A percentile compares a stretch with the other conserved stretches of the same genome.
These are phyloP conservation scores for Pisolithus thermaeus DNA, from an alignment of 1,284 basidiomycete genomes.

Conservation along the genomic window DNA sequence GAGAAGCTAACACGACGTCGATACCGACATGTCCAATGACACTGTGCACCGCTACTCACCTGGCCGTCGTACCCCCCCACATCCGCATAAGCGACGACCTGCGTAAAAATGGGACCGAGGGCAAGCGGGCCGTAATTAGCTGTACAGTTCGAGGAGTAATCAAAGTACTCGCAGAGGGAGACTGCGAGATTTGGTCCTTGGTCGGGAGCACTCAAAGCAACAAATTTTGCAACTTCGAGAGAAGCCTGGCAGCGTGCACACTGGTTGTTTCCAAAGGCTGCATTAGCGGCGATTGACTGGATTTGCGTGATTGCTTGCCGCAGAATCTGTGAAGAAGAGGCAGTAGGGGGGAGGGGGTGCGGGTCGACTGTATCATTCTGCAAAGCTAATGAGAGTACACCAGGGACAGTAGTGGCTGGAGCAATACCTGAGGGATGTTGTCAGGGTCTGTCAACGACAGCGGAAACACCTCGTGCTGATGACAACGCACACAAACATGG, in stretches of 20 bases:
- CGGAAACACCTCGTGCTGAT: slow-evolving; percentile 52
- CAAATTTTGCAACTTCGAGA: slow-evolving; percentile 61
- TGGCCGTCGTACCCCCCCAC: slow-evolving; percentile 66
- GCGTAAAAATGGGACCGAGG: slow-evolving; percentile 58
- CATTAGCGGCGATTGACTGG: slow-evolving; percentile 44
- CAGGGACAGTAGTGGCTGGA: neutral
- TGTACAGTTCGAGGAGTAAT: slow-evolving; percentile 49
- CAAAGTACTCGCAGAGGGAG: slow-evolving; percentile 56
- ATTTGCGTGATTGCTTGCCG: slow-evolving; percentile 50
- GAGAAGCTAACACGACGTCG: slow-evolving; percentile 34
- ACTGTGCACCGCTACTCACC: slow-evolving; percentile 33
- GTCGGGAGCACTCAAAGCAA: slow-evolving; percentile 59
- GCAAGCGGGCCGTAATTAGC: slow-evolving; percentile 41
- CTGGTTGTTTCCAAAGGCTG: slow-evolving; percentile 42
- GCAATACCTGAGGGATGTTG: slow-evolving; percentile 41
- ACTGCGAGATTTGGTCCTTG: slow-evolving; percentile 55
- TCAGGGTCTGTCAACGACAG: slow-evolving; percentile 54
- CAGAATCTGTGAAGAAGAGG: slow-evolving; percentile 39
- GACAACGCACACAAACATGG: neutral
- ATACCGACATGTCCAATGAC: neutral
- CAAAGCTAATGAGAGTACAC: neutral
- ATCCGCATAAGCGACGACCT: slow-evolving; percentile 62
- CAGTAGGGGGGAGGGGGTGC: slow-evolving; percentile 54
- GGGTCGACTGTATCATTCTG: slow-evolving; percentile 57
- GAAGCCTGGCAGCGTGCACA: slow-evolving; percentile 61